Evolutionary conservation across 1,139 yeast genomes (phyloP), one percentile per base, ranked within the genome.

Genomic region (Candida frijolesensis): DNA sequence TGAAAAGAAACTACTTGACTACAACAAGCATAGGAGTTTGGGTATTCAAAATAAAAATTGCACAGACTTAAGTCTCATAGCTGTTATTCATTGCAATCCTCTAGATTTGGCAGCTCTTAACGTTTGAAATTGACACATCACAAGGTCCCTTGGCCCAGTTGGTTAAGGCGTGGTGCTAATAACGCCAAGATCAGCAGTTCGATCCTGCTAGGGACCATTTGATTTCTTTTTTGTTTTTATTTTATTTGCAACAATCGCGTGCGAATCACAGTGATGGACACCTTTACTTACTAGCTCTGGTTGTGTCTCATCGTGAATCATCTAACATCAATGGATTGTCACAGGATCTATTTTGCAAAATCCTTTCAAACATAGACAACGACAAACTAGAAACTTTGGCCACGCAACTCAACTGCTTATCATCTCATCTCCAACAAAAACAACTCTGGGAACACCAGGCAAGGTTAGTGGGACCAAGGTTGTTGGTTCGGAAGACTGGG

Each of bases 111-210:
- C n/a, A n/a, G n/a, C n/a, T n/a, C n/a, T n/a, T n/a, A n/a, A n/a
- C n/a, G n/a, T n/a, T n/a, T n/a, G n/a, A 22, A 25, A 25, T 8
- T 25, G 10, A 25, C 4, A 25, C 29, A 25, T 25, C 4, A 25
- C 29, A 25, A 25, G 41, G 14, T 84, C 88, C 87, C 87, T 83
- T 84, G 89, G 89, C 89, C 89, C 85, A 84, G 88, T 84, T 84
- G 89, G 89, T 84, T 83, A 85, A 83, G 90, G 90, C 90, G 87
- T 79, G 87, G 90, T 84, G 89, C 90, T 85, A 85, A 85, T 85
- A 75, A 82, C 87, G 85, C 87, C 85, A 74, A 82, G 88, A 82
- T 83, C 88, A 80, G 87, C 88, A 79, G 88, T 83, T 83, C 87
- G 89, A 84, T 83, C 89, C 89, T 80, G 89, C 87, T 82, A 83